Conservation (phyloP, 2,329 filamentous ascomycete species). For the Malbranchea zuffiana region DNA sequence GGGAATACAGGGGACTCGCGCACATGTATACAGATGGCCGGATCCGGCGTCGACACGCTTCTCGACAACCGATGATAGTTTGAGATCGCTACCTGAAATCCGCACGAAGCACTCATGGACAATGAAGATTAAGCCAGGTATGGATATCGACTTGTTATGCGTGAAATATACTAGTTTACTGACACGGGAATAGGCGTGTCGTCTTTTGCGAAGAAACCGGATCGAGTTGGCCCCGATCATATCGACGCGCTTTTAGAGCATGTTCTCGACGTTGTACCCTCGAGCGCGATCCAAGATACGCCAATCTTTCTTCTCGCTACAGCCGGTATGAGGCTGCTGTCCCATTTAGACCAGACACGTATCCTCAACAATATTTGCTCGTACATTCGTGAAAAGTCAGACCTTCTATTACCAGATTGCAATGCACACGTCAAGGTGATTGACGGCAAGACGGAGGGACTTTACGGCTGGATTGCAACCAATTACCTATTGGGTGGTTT, state of each 20-base stretch:
- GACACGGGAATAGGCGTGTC: conserved; percentile 54
- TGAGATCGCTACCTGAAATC: conserved; percentile 64
- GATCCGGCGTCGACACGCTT: conserved; percentile 58
- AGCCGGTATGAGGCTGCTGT: conserved; percentile 82
- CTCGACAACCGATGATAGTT: conserved; percentile 45
- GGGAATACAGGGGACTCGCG: conserved; percentile 58
- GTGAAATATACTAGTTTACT: conserved; percentile 4
- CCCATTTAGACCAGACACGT: conserved; percentile 57
- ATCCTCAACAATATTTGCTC: conserved; percentile 70
- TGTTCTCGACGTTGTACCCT: conserved; percentile 66
- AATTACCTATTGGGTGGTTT: conserved; percentile 93
- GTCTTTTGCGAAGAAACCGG: conserved; percentile 68
- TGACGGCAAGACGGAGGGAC: conserved; percentile 82
- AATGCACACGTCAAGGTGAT: conserved; percentile 85
- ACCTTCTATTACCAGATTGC: conserved; percentile 85
- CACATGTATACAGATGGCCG: conserved; percentile 91
- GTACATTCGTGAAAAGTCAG: conserved; percentile 64
- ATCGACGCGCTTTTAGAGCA: conserved; percentile 69
- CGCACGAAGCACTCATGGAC: conserved; percentile 79
- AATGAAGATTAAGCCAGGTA: conserved; percentile 85
- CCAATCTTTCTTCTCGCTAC: conserved; percentile 93
- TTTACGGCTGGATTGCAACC: conserved; percentile 95
- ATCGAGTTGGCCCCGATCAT: conserved; percentile 69
- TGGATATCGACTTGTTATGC: conserved; percentile 9
- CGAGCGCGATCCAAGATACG: conserved; percentile 65